These are phyloP conservation scores for Calocybe indica DNA, from an alignment of 768 basidiomycete genomes.

Conservation along the genomic window DNA sequence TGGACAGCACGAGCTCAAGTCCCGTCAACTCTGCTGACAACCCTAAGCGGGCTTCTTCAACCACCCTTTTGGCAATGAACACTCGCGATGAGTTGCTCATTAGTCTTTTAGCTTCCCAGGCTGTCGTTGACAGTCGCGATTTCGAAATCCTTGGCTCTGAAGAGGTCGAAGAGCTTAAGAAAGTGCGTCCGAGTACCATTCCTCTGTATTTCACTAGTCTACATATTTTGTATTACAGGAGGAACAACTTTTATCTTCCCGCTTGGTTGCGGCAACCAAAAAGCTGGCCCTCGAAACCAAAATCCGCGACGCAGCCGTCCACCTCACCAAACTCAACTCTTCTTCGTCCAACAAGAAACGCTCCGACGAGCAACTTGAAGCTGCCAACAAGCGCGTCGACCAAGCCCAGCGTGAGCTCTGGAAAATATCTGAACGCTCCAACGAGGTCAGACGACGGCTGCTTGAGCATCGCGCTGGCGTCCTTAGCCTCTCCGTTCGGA, in stretches of 20 bases:
- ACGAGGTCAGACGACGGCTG: slow-evolving; percentile 56
- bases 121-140: slow-evolving; percentile 84
- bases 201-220: slow-evolving; percentile 1
- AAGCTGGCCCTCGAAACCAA: slow-evolving; percentile 80
- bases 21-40: slow-evolving; percentile 26
- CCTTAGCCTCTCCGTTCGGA: slow-evolving; percentile 63
- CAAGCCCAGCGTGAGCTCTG: slow-evolving; percentile 65
- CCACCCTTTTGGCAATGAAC: slow-evolving; percentile 29
- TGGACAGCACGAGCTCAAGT: not conserved
- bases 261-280: slow-evolving; percentile 59
- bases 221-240: slow-evolving; percentile 44
- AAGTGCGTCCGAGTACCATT: slow-evolving; percentile 24
- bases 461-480: slow-evolving; percentile 84
- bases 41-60: slow-evolving; percentile 27
- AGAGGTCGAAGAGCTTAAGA: slow-evolving; percentile 47
- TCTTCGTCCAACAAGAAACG: slow-evolving; percentile 43
- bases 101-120: slow-evolving; percentile 88
- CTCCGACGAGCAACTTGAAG: slow-evolving; percentile 64
- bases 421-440: slow-evolving; percentile 57
- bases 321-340: slow-evolving; percentile 63
- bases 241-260: slow-evolving; percentile 60
- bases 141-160: slow-evolving; percentile 64
- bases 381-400: slow-evolving; percentile 70
- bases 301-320: slow-evolving; percentile 81
- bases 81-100: slow-evolving; percentile 82